Evolutionary conservation across 1,139 yeast genomes (phyloP), one percentile per base, ranked within the genome.

Genomic region (Kurtzmaniella natalensis): DNA sequence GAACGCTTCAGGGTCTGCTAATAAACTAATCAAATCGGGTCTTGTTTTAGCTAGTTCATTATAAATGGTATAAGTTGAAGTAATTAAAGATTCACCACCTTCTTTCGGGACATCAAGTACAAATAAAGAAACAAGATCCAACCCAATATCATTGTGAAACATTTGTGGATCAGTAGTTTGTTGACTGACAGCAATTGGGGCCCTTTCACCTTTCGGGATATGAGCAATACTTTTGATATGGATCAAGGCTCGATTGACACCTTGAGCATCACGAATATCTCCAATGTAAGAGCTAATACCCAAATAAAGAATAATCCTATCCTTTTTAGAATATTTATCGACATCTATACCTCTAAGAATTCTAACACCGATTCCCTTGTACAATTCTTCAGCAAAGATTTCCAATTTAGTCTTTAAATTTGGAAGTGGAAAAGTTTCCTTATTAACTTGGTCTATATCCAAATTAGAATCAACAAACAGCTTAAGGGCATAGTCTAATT

Each of bases 161-260:
- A 40, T 40, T 26, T 38, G 43, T 9, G 43, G 34, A 24, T 40
- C 43, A 11, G 42, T 40, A 3, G 43, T 40, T 28, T 40, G 43
- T 26, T 40, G 43, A 28, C 43, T 40, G 23, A 40, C 43, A 7
- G 33, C 40, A 18, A 40, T 40, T 9, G 40, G 42, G 5, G 43
- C 43, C 15, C 43, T 28, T 22, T 38, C 30, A n/a, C 28, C 42
- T 21, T 37, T 36, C 4, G 43, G 40, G 14, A 40, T 29, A 34
- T 40, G 43, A 3, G 38, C 38, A 18, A 40, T 40, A 14, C 42
- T 39, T 20, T 38, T 38, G 26, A 40, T 40, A 23, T 40, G 43
- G 9, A 41, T 40, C 10, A 40, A 27, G 13, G 43, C 38, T 26
- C 42, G 31, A 30, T 40, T 40, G 22, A 40, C 28, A 2, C 43